Base-by-base conservation (phyloP, 1,139 yeast species). In the Suhomyces terraborum region DNA sequence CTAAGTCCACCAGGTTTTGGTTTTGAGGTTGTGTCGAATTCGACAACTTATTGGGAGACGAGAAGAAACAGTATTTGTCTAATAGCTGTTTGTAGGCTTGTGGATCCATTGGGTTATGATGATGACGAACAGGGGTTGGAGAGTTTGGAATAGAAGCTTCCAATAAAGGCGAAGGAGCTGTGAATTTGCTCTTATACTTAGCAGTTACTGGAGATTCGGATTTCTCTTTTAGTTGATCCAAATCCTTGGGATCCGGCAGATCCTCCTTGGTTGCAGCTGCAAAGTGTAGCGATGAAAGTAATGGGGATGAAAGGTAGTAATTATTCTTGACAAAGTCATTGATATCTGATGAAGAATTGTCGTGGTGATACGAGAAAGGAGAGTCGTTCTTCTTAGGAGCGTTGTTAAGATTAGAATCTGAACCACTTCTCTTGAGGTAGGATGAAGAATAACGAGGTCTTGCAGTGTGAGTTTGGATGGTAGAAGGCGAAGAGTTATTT, bases 21-120 rank as follows among this genome's bases (percentile, higher is more conserved):
- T 6, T 21, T 14, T 8, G 38, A 7, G n/a, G 20, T 9, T 14
- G n/a, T 27, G 25, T 14, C 4, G 30, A 21, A 19, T 28, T 36
- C 2, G 40, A 18, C 2, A 25, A n/a, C n/a, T 19, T 30, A 8
- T 33, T 38, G 9, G 42, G 30, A 5, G 61, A 52, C 3, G 61
- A 52, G 31, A 59, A 84, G 55, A 87, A 87, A 58, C 95, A 87
- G 61, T 83, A 87, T 43, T 80, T 80, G 47, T 84, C 83, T 48
- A 87, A 66, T 32, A 87, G 64, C 49, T 82, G 85, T 55, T 81
- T 80, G 58, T 87, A 87, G 1, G 83, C 71, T 46, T 77, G 71
- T 6, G 88, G 77, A 54, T 81, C 78, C 55, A 82, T 51, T 14
- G 27, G 22, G 20, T 40, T 41, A 5, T 35, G 31, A 6, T 19